Evolutionary conservation across 2,329 filamentous ascomycete genomes (phyloP).

Genomic region (Fusarium compactum): DNA sequence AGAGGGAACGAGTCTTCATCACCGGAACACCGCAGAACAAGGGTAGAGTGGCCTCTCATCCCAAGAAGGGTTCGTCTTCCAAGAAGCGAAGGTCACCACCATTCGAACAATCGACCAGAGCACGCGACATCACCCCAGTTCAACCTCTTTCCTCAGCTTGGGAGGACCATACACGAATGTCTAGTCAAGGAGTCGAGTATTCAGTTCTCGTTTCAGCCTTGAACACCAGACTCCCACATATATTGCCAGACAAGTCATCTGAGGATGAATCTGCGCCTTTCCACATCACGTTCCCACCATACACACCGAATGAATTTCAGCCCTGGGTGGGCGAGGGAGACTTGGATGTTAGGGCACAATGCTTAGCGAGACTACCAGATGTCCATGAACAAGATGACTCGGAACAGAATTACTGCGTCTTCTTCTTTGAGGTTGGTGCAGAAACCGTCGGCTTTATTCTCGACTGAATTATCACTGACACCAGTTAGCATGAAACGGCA

Average conservation of each 20-base stretch:
- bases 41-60: constrained; percentile 69
- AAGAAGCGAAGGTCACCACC: constrained; percentile 50
- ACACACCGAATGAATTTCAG: constrained; percentile 55
- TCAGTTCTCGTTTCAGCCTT: constrained; percentile 60
- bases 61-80: constrained; percentile 56
- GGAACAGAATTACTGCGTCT: constrained; percentile 60
- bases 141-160: constrained; percentile 63
- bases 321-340: constrained; percentile 52
- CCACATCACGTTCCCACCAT: constrained; percentile 56
- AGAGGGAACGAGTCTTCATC: constrained; percentile 73
- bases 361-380: constrained; percentile 57
- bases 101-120: constrained; percentile 38
- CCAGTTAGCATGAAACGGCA: constrained; percentile 59
- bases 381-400: constrained; percentile 47
- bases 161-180: constrained; percentile 61
- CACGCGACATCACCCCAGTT: constrained; percentile 50
- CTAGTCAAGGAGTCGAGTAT: constrained; percentile 53
- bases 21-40: constrained; percentile 67
- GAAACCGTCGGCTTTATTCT: not conserved
- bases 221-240: constrained; percentile 56
- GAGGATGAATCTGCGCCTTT: constrained; percentile 46
- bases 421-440: constrained; percentile 65
- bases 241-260: constrained; percentile 48
- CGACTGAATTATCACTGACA: constrained; percentile 24
- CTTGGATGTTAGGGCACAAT: constrained; percentile 59